These are phyloP conservation scores for Apiosordaria backusii DNA, from an alignment of 495 filamentous ascomycete genomes.

Conservation along the genomic window DNA sequence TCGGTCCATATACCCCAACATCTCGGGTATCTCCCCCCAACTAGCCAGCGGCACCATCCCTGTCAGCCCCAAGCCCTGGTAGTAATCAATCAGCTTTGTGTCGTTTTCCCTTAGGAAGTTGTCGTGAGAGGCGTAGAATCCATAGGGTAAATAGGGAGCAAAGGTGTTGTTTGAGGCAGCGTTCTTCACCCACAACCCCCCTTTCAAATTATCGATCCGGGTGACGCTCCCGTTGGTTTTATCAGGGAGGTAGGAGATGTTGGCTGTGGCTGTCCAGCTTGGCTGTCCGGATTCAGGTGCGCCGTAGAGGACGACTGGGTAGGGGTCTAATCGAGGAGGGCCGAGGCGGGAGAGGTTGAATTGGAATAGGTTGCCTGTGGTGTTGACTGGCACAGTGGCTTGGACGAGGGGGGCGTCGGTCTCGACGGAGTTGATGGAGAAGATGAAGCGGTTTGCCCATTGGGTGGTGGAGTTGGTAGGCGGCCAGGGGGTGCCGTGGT, in stretches of 20 bases:
- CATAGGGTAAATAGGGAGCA: constrained; percentile 57
- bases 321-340: constrained; percentile 43
- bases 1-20: constrained; percentile 54
- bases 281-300: constrained; percentile 34
- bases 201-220: constrained; percentile 59
- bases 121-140: constrained; percentile 60
- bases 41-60: constrained; percentile 41
- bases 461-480: constrained; percentile 29
- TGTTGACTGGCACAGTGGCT: constrained; percentile 42
- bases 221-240: constrained; percentile 56
- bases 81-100: constrained; percentile 41
- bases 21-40: constrained; percentile 40
- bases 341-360: constrained; percentile 47
- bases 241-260: constrained; percentile 56
- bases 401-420: constrained; percentile 36
- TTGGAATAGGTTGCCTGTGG: constrained; percentile 42
- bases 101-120: constrained; percentile 48
- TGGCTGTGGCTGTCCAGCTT: constrained; percentile 39
- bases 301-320: constrained; percentile 41
- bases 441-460: constrained; percentile 30
- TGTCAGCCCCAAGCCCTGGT: constrained; percentile 49
- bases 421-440: constrained; percentile 35
- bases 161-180: constrained; percentile 33
- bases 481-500: constrained; percentile 43
- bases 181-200: constrained; percentile 49